Evolutionary conservation across 176 grass and related monocot genomes (phyloP).

Genomic region (Thinopyrum elongatum): DNA sequence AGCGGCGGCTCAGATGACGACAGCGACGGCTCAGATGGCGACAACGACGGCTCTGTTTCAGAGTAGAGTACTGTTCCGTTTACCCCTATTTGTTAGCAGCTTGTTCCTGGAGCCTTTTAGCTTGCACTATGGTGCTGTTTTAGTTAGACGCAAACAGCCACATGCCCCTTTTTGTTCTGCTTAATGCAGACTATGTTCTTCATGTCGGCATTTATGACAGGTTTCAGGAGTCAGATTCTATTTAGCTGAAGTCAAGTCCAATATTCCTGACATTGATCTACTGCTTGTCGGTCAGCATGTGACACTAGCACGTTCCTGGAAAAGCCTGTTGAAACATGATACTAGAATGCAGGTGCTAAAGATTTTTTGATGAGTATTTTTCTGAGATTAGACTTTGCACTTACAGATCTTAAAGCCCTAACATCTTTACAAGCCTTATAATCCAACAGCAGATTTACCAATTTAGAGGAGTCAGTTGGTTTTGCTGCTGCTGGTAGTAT

Average conservation of each 20-base stretch:
- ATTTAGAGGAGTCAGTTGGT: no score
- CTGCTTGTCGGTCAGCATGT: background rate
- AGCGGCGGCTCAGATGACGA: background rate
- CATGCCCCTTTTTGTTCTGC: background rate
- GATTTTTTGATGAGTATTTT: background rate
- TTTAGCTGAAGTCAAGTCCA: background rate
- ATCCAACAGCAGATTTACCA: no score
- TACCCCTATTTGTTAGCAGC: slow-evolving; percentile 1
- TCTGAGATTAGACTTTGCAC: background rate
- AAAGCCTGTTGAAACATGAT: background rate
- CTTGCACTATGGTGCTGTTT: background rate
- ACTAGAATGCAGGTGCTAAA: background rate
- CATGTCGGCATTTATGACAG: background rate
- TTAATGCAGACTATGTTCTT: background rate
- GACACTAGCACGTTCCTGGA: background rate
- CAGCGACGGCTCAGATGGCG: background rate
- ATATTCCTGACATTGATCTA: background rate
- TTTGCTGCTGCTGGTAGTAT: no score
- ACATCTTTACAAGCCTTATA: no score
- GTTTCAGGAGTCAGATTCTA: background rate
- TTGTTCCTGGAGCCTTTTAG: slow-evolving; percentile 19
- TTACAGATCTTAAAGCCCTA: no score
- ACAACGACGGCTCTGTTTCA: slow-evolving; percentile 11
- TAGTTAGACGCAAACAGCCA: background rate
- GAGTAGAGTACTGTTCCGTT: slow-evolving; percentile 29